A percentile compares a stretch with the other conserved stretches of the same genome.
Conservation (phyloP, 2,329 filamentous ascomycete species). For the Lojkania enalia region DNA sequence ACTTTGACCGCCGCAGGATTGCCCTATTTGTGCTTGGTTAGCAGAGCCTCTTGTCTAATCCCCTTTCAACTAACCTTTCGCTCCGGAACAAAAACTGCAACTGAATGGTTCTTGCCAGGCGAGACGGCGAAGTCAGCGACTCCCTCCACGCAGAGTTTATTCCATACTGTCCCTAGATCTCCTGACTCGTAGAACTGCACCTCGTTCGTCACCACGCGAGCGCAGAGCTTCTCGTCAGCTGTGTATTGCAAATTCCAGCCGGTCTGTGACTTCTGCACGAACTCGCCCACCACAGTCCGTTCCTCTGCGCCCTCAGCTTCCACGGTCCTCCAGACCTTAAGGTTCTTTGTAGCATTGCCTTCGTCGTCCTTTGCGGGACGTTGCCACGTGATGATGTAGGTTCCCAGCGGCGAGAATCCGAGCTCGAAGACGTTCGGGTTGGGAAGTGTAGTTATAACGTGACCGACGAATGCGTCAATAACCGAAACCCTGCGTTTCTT, state of each 20-base stretch:
- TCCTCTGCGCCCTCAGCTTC: constrained; percentile 70
- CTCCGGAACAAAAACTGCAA: constrained; percentile 94
- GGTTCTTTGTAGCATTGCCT: constrained; percentile 91
- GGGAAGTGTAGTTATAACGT: constrained; percentile 72
- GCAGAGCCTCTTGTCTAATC: neutral
- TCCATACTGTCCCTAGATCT: constrained; percentile 86
- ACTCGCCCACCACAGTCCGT: constrained; percentile 75
- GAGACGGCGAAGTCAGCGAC: constrained; percentile 87
- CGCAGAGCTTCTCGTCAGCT: constrained; percentile 88
- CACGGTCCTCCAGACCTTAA: constrained; percentile 91
- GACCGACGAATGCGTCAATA: constrained; percentile 77
- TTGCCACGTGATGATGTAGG: constrained; percentile 96
- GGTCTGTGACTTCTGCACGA: constrained; percentile 93
- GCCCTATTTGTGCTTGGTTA: constrained; percentile 59
- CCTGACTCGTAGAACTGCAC: constrained; percentile 94
- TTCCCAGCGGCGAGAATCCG: constrained; percentile 89
- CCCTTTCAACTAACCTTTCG: constrained; percentile 69
- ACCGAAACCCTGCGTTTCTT: constrained; percentile 70
- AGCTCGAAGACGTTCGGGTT: constrained; percentile 89
- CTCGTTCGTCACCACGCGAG: constrained; percentile 92
- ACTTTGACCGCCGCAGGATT: constrained; percentile 93
- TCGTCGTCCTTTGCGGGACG: constrained; percentile 88
- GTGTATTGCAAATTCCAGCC: constrained; percentile 99
- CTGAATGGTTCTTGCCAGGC: constrained; percentile 84
- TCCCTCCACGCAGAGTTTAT: constrained; percentile 91